Conservation (phyloP, 2,329 filamentous ascomycete genomes). For the Venturiaceae sp. region DNA sequence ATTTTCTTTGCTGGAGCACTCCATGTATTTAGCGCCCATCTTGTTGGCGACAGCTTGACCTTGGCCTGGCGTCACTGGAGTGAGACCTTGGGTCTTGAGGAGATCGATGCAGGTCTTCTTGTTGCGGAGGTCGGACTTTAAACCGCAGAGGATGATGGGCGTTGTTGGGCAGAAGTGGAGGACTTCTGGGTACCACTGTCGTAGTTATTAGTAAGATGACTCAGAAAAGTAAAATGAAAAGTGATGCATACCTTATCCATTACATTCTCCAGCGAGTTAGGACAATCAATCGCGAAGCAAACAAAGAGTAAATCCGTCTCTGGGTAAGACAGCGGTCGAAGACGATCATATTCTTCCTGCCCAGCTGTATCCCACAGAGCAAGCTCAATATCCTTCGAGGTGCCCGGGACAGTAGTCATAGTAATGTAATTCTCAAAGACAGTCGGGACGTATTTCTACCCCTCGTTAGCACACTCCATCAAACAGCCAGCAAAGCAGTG, state of each 20-base stretch:
- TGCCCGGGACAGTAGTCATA: slow-evolving; percentile 77
- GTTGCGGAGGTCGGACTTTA: slow-evolving; percentile 92
- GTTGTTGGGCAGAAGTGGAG: slow-evolving; percentile 98
- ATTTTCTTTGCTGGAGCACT: slow-evolving; percentile 98
- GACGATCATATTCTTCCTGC: slow-evolving; percentile 95
- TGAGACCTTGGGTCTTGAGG: slow-evolving; percentile 94
- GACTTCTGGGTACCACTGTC: slow-evolving; percentile 98
- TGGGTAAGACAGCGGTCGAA: slow-evolving; percentile 91
- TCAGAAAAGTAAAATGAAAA: background rate
- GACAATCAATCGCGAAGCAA: slow-evolving; percentile 98
- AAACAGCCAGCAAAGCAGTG: background rate
- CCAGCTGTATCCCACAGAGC: slow-evolving; percentile 98
- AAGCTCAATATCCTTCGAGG: slow-evolving; percentile 90
- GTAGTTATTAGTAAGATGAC: slow-evolving; percentile 16
- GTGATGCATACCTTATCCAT: slow-evolving; percentile 77
- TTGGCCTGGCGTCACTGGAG: slow-evolving; percentile 86
- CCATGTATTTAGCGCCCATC: slow-evolving; percentile 94
- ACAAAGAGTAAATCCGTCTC: slow-evolving; percentile 98
- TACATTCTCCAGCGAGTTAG: slow-evolving; percentile 95
- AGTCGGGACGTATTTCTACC: slow-evolving; percentile 96
- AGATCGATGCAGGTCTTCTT: slow-evolving; percentile 98
- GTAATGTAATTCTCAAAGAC: slow-evolving; percentile 99
- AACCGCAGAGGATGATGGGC: slow-evolving; percentile 85
- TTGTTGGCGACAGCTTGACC: slow-evolving; percentile 79
- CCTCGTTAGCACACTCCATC: background rate